Percentiles rank a stretch among this genome's conserved stretches.
phyloP scores from a whole-genome alignment of 495 filamentous ascomycete genomes.

The Talaromyces nanjingensis region DNA sequence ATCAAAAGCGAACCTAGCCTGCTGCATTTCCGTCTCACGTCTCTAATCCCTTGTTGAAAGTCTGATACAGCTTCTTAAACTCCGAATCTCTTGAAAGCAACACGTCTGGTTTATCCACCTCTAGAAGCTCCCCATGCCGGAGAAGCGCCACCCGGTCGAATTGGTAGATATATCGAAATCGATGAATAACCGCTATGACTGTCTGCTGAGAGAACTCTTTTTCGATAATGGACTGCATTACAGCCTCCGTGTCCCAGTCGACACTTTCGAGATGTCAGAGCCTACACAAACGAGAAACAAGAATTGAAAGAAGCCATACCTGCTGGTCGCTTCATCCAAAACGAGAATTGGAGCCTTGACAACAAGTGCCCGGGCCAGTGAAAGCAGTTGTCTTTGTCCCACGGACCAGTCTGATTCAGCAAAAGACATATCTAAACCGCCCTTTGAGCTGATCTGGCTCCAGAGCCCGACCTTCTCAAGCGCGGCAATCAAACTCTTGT shows the following conservation, averaged over 20 bases:
- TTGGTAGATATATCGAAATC: constrained; percentile 30
- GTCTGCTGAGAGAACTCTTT: constrained; percentile 29
- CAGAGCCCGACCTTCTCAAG: constrained; percentile 18
- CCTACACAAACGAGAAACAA: neutral
- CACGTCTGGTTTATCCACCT: constrained; percentile 24
- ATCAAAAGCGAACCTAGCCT: no score
- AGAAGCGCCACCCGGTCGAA: constrained; percentile 36
- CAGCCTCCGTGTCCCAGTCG: constrained; percentile 17
- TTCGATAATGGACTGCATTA: constrained; percentile 21
- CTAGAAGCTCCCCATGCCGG: constrained; percentile 25
- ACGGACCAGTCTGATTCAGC: constrained; percentile 17
- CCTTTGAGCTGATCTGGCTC: constrained; percentile 12
- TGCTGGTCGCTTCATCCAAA: constrained; percentile 24
- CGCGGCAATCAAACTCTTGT: constrained; percentile 16
- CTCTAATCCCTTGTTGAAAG: neutral
- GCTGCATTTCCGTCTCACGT: neutral
- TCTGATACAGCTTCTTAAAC: constrained; percentile 9
- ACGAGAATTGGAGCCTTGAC: constrained; percentile 16
- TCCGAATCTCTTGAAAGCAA: constrained; percentile 17
- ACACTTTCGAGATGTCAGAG: constrained; percentile 11
- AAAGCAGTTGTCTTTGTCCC: constrained; percentile 40
- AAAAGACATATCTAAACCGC: constrained; percentile 17
- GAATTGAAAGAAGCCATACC: neutral
- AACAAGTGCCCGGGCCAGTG: constrained; percentile 11
- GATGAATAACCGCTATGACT: constrained; percentile 37